A percentile compares a stretch with the other conserved stretches of the same genome.
Evolutionary conservation across 2,329 filamentous ascomycete genomes (phyloP).

Genomic region (Fusarium sororula): DNA sequence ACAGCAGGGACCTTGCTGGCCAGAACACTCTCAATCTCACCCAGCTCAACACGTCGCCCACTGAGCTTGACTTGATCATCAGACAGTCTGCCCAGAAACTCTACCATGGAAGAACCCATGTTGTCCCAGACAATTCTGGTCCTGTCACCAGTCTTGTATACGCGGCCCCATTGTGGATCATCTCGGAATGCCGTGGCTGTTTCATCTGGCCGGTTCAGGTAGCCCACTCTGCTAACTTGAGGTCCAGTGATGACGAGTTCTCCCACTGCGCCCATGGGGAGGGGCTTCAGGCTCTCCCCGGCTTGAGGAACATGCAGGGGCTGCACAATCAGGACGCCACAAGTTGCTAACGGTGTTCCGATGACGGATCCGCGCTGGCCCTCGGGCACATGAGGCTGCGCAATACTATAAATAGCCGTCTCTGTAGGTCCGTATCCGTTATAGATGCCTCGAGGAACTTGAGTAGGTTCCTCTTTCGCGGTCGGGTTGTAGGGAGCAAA

Average conservation of each 20-base stretch:
- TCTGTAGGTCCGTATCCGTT: slow-evolving; percentile 21
- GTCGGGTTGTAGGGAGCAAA: neutral
- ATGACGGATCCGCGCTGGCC: slow-evolving; percentile 10
- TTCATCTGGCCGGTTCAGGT: slow-evolving; percentile 15
- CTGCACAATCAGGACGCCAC: neutral
- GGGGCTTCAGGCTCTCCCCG: neutral
- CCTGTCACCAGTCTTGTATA: slow-evolving; percentile 12
- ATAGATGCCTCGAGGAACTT: slow-evolving; percentile 2
- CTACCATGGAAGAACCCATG: neutral
- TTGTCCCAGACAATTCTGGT: slow-evolving; percentile 7
- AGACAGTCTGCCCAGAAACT: slow-evolving; percentile 20
- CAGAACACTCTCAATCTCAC: slow-evolving; percentile 17
- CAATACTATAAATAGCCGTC: slow-evolving; percentile 19
- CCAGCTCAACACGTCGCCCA: slow-evolving; percentile 18
- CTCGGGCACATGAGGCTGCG: neutral
- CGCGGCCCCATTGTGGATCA: neutral
- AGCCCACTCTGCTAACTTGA: slow-evolving; percentile 6
- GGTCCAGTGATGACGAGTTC: slow-evolving; percentile 17
- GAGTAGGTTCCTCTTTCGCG: accelerated
- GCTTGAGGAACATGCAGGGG: neutral
- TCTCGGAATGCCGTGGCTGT: neutral
- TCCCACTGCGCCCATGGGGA: slow-evolving; percentile 9
- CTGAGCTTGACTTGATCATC: slow-evolving; percentile 26
- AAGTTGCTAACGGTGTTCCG: neutral
- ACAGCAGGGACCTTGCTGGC: neutral